A percentile compares a stretch with the other conserved stretches of the same genome.
Evolutionary conservation across 1,139 yeast genomes (phyloP).

Genomic region (Wickerhamiella infanticola): DNA sequence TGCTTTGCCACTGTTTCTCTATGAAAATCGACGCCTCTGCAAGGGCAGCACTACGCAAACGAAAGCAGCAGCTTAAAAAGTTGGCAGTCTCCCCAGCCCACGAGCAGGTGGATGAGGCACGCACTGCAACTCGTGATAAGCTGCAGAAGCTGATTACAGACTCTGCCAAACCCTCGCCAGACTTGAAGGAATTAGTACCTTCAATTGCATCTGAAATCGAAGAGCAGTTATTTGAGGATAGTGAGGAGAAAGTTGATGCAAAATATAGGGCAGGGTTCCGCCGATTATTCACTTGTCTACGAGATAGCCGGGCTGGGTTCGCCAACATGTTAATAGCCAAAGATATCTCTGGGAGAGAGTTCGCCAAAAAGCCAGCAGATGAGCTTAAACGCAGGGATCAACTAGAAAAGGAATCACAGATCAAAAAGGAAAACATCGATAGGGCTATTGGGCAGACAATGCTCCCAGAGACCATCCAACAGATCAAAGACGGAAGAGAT

Average conservation of each 20-base stretch:
- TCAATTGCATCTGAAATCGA: constrained; percentile 11
- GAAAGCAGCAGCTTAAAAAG: constrained; percentile 4
- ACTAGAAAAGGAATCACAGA: constrained; percentile 15
- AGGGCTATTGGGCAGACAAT: constrained; percentile 18
- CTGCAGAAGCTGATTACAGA: constrained; percentile 8
- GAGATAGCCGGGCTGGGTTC: constrained; percentile 19
- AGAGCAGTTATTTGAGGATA: constrained; percentile 6
- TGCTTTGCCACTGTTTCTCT: background rate
- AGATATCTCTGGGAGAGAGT: constrained; percentile 13
- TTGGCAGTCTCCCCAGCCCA: no score
- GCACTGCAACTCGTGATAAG: constrained; percentile 12
- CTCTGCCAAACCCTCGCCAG: background rate
- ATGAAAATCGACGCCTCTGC: constrained; percentile 10
- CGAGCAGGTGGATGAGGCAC: constrained; percentile 6
- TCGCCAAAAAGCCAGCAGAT: constrained; percentile 15
- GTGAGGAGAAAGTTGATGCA: constrained; percentile 6
- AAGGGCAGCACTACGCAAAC: constrained; percentile 7
- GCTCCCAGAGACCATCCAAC: constrained; percentile 20
- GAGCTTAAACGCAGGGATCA: constrained; percentile 22
- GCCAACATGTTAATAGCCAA: constrained; percentile 18
- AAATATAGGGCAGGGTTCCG: constrained; percentile 13
- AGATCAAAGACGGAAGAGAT: constrained; percentile 24
- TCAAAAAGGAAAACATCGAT: constrained; percentile 20
- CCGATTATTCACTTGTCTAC: constrained; percentile 14
- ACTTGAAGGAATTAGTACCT: background rate